phyloP scores from a whole-genome alignment of 352 stramenopile species.

The Pythium aquatile region DNA sequence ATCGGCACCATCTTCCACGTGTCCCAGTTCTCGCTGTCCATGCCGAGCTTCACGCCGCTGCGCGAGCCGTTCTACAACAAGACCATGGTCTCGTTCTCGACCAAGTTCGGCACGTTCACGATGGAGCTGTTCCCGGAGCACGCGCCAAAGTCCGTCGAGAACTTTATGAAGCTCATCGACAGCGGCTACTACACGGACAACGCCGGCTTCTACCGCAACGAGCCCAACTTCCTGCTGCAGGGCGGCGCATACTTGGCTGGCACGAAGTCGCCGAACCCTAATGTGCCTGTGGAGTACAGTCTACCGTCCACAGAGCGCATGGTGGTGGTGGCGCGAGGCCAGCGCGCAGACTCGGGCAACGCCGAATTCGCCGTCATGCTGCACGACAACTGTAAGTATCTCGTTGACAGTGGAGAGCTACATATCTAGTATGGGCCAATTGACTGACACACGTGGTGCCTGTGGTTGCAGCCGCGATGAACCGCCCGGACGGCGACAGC shows the following conservation, averaged over 20 bases:
- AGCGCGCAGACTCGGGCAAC: constrained; percentile 68
- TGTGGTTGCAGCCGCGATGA: constrained; percentile 38
- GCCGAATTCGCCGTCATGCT: constrained; percentile 88
- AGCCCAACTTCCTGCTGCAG: constrained; percentile 78
- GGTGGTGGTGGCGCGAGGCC: constrained; percentile 73
- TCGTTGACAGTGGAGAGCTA: neutral
- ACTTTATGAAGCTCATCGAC: constrained; percentile 68
- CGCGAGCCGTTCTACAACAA: constrained; percentile 72
- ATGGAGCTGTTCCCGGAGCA: constrained; percentile 79
- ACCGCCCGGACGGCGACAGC: constrained; percentile 55
- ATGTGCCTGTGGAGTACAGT: constrained; percentile 78
- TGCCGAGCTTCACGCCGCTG: constrained; percentile 38
- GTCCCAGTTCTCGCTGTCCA: constrained; percentile 54
- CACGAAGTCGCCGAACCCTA: constrained; percentile 63
- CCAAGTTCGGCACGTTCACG: constrained; percentile 74
- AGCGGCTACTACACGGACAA: constrained; percentile 65
- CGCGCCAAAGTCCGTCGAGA: constrained; percentile 68
- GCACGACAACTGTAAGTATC: constrained; percentile 64
- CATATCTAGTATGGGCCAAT: neutral
- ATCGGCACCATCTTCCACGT: constrained; percentile 61
- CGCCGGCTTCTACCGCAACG: constrained; percentile 85
- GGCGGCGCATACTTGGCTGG: constrained; percentile 70
- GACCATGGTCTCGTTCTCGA: constrained; percentile 79
- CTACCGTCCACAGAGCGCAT: constrained; percentile 75
- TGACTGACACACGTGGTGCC: neutral